Evolutionary conservation across 2,329 filamentous ascomycete species (phyloP), one percentile per base, ranked within the genome.

Genomic region (Trichoderma citrinoviride): DNA sequence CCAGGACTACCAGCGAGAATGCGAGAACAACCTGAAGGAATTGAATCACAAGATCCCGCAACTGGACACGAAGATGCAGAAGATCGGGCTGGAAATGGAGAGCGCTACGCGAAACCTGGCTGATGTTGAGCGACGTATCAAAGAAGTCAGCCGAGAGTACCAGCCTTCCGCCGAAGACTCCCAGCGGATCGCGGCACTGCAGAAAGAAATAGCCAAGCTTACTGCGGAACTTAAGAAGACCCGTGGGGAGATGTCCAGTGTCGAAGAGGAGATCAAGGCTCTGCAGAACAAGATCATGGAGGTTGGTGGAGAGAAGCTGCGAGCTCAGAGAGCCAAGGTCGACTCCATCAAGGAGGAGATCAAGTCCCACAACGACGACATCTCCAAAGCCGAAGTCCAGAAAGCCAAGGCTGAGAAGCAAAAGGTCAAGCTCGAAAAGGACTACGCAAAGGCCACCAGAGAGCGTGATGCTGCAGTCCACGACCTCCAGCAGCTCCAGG

Each of bases 221-320:
- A 87, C 92, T 72, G 87, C 86, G 69, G 92, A 97, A 71, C 86
- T 97, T 12, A 86, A 90, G 65, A 90, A 90, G 71, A 84, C 99
- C 10, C 91, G 88, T 67, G 83, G 86, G 10, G 92, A 98, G 77
- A 97, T 91, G n/a, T 87, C 91, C 1, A 95, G 89, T 52, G 88
- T 97, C 8, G 95, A 99, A 75, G 88, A 89, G 27, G 95, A 98
- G 77, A 98, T 99, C 78, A 94, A 96, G 78, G 84, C 84, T 21
- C 82, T 99, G 1, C 94, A 99, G 75, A 90, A 95, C 83, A 96
- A 93, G 82, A 99, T 99, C 73, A 98, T 99, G 95, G 90, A 97
- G 77, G 90, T 97, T 68, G 95, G 95, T 73, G 95, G 95, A 77
- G 93, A 98, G 72, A 93, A 92, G 78, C 87, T 99, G 19, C 89